These are phyloP conservation scores for Patellifolia procumbens DNA, from an alignment of 179 eudicot species.

Conservation along the genomic window DNA sequence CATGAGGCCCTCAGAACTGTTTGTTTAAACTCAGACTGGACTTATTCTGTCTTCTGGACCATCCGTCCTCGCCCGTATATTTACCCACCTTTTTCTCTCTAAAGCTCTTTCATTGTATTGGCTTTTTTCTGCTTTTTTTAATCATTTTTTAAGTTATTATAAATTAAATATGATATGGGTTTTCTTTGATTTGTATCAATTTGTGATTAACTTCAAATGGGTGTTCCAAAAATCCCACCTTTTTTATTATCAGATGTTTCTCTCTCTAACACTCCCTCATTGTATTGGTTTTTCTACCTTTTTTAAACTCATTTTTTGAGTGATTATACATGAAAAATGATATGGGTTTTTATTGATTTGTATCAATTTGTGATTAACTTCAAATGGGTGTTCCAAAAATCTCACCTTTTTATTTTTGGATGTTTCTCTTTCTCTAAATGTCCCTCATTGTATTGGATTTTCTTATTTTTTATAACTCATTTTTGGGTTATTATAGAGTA, in stretches of 20 bases:
- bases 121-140: background rate
- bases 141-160: too few species aligned
- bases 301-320: too few species aligned
- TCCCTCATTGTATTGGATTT: background rate
- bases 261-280: background rate
- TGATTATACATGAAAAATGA: too few species aligned
- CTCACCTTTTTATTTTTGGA: background rate
- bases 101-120: background rate
- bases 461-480: too few species aligned
- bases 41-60: constrained; percentile 99
- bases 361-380: background rate
- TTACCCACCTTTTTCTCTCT: background rate
- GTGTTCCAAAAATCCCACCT: background rate
- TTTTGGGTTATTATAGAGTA: too few species aligned
- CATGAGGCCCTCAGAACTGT: constrained; percentile 90
- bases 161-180: too few species aligned
- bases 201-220: background rate
- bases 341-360: background rate
- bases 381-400: constrained; percentile 13
- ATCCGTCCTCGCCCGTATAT: constrained; percentile 99
- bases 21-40: constrained; percentile 90
- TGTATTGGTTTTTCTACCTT: background rate
- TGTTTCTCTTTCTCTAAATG: background rate
- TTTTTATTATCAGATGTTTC: background rate
- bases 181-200: background rate